These are phyloP conservation scores for Suillus fuscotomentosus DNA, from an alignment of 768 basidiomycete genomes.

Conservation along the genomic window DNA sequence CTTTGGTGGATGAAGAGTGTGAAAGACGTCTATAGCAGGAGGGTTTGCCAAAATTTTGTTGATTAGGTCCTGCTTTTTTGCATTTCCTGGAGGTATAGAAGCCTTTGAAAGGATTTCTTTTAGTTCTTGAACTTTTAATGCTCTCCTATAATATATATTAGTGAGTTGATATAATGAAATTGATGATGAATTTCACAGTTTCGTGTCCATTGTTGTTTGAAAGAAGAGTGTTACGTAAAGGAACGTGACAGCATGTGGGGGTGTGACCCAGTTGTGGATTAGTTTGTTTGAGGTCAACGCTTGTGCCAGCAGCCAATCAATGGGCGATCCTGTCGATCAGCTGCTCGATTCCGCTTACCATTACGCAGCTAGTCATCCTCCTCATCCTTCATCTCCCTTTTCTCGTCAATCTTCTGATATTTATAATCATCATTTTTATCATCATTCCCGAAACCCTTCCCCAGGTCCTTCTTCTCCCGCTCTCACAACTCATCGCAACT, in stretches of 20 bases:
- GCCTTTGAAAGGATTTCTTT: constrained; percentile 59
- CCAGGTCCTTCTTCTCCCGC: constrained; percentile 30
- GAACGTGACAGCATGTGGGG: constrained; percentile 8
- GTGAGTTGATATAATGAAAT: constrained; percentile 1
- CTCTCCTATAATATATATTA: constrained; percentile 36
- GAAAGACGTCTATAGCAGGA: constrained; percentile 50
- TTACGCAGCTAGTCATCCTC: constrained; percentile 13
- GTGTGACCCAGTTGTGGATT: constrained; percentile 14
- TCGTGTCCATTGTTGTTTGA: constrained; percentile 32
- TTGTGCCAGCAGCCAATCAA: constrained; percentile 43
- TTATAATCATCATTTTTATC: constrained; percentile 22
- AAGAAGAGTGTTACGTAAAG: constrained; percentile 20
- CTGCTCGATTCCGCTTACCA: constrained; percentile 56
- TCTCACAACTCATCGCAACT: constrained; percentile 25
- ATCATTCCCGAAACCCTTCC: constrained; percentile 26
- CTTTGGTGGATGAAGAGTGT: constrained; percentile 31
- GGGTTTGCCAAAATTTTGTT: constrained; percentile 54
- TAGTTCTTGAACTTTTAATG: constrained; percentile 73
- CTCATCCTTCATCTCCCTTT: constrained; percentile 21
- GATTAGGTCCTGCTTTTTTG: constrained; percentile 69
- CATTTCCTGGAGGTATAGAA: constrained; percentile 47
- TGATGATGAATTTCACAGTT: constrained; percentile 28
- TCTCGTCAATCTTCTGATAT: constrained; percentile 20
- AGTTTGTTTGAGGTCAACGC: constrained; percentile 27
- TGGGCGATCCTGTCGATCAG: constrained; percentile 58